Percentiles rank a stretch among this genome's conserved stretches.
Evolutionary conservation across 129 eudicot genomes (phyloP).

Genomic region (Arctium lappa): DNA sequence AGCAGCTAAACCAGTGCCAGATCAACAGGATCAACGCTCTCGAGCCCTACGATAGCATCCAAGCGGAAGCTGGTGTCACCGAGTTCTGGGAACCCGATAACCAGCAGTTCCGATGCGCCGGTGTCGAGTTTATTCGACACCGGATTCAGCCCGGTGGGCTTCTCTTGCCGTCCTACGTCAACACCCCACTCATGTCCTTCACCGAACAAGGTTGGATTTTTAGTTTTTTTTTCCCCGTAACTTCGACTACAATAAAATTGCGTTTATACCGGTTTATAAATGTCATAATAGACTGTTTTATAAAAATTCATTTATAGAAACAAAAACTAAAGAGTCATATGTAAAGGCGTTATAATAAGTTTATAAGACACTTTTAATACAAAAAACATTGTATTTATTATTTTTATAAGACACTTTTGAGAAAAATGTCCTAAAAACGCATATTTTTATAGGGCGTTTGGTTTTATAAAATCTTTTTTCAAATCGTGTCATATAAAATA

Average conservation of each 20-base stretch:
- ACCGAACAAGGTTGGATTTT: slow-evolving; percentile 38
- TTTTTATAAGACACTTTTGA: too few species aligned
- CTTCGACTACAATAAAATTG: too few species aligned
- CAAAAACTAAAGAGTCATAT: too few species aligned
- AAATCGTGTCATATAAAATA: too few species aligned
- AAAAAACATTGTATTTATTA: too few species aligned
- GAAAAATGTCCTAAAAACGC: too few species aligned
- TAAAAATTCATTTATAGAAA: neutral
- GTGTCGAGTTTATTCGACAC: slow-evolving; percentile 47
- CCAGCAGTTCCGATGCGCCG: slow-evolving; percentile 63
- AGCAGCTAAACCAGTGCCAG: slow-evolving; percentile 44
- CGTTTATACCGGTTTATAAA: neutral
- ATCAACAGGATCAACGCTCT: slow-evolving; percentile 43
- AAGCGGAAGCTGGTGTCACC: slow-evolving; percentile 64
- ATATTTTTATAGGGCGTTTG: too few species aligned
- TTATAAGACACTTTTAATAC: too few species aligned
- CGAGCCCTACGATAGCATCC: slow-evolving; percentile 40
- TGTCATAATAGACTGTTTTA: neutral
- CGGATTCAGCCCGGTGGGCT: slow-evolving; percentile 48
- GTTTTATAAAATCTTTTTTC: too few species aligned
- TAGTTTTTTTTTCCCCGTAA: neutral
- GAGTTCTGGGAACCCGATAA: slow-evolving; percentile 52
- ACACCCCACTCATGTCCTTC: slow-evolving; percentile 50
- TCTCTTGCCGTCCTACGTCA: slow-evolving; percentile 57
- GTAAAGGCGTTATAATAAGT: neutral